Evolutionary conservation across 2,329 filamentous ascomycete species (phyloP), one percentile per base, ranked within the genome.

Genomic region (Fusarium sp.): DNA sequence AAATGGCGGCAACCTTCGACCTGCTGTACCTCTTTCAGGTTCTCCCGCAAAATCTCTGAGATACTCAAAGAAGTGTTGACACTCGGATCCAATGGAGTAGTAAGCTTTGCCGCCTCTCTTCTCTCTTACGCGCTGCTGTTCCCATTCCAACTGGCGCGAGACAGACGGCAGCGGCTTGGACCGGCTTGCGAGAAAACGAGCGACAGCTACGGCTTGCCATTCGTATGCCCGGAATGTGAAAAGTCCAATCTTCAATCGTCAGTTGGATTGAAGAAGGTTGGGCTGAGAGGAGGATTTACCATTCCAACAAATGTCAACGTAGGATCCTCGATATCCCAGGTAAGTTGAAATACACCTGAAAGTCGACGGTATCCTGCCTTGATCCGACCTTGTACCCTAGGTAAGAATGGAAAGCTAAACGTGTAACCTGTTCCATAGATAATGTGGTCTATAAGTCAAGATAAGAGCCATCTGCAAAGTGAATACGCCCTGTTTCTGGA

Each of bases 151-250:
- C 10, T 72, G 70, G 7, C 56, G 35, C 3, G 44, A 40, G 4
- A 62, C 30, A 8, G 56, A 43, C 0, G 67, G 70, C 0, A 71
- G 46, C 1, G 67, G 53, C 6, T 56, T 62, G 2, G 59, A 37
- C 8, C 59, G 59, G 2, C 64, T 56, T 1, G 67, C 62, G 0
- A 71, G 39, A 30, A 62, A 57, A 6, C 70, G 55, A 2, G 67
- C 60, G 1, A 72, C 39, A 1, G 70, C 70, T 10, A 67, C 70
- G 0, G 63, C 68, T 19, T 72, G 69, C 61, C 64, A 72, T 27
- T 72, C 70, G 2, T 71, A 72, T 10, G 67, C 69, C 3, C 68
- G 65, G 20, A 72, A 72, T 0, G 70, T 72, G 32, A 72, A 72
- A 4, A 69, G 65, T 7, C 43, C 59, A n/a, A 62, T 65, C 70